A percentile compares a stretch with the other conserved stretches of the same genome.
Conservation (phyloP, 1,284 basidiomycete species). For the Leccinum ponderosum region DNA sequence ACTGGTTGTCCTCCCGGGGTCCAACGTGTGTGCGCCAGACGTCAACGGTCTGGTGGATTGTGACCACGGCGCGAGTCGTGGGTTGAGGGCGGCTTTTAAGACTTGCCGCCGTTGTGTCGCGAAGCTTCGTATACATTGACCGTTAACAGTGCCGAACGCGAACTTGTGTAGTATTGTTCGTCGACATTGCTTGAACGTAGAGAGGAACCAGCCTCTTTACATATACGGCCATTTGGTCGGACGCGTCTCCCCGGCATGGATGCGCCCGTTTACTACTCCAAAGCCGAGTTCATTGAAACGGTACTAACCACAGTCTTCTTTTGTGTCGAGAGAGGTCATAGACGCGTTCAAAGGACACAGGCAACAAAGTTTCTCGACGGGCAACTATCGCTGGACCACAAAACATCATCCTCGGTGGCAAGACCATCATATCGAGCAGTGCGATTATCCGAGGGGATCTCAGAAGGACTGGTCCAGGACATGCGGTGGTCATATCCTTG, state of each 20-base stretch:
- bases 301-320: slow-evolving; percentile 40
- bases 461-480: slow-evolving; percentile 78
- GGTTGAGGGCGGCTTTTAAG: background rate
- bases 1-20: slow-evolving; percentile 14
- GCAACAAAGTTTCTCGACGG: slow-evolving; percentile 91
- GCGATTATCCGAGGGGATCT: slow-evolving; percentile 91
- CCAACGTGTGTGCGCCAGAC: slow-evolving; percentile 5
- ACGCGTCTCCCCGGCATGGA: slow-evolving; percentile 48
- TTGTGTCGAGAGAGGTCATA: background rate
- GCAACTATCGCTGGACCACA: slow-evolving; percentile 94
- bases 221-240: background rate
- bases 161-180: slow-evolving; percentile 1
- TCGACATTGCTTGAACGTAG: slow-evolving; percentile 10
- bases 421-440: slow-evolving; percentile 90
- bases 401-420: slow-evolving; percentile 97
- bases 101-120: background rate
- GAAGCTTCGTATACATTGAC: background rate
- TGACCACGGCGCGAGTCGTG: background rate
- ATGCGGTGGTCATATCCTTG: slow-evolving; percentile 90
- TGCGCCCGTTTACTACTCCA: slow-evolving; percentile 70
- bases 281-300: slow-evolving; percentile 81
- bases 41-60: slow-evolving; percentile 10
- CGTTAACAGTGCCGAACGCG: background rate
- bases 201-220: background rate
- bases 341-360: slow-evolving; percentile 58